Evolutionary conservation across 108 stramenopile species (phyloP).

Genomic region (Thalassiosira profunda): DNA sequence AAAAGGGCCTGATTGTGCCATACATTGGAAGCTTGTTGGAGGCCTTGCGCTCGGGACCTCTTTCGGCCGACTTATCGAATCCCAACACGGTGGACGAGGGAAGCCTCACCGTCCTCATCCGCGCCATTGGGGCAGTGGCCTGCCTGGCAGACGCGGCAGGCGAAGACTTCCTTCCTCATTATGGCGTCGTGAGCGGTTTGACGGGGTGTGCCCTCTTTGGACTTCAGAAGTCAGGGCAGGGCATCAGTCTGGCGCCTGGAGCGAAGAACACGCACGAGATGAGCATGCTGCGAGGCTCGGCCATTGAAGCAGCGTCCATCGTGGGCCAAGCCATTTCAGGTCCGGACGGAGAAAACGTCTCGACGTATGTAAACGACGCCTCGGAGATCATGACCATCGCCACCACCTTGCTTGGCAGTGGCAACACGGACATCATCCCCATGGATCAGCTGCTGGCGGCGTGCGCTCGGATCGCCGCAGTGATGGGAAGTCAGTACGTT

Average conservation of each 20-base stretch:
- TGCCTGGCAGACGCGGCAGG: conserved; percentile 71
- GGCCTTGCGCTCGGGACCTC: conserved; percentile 62
- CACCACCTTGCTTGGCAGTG: conserved; percentile 42
- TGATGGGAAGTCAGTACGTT: conserved; percentile 67
- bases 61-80: conserved; percentile 52
- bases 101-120: conserved; percentile 51
- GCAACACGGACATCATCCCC: conserved; percentile 40
- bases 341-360: conserved; percentile 41
- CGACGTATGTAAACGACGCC: conserved; percentile 59
- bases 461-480: conserved; percentile 84
- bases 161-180: conserved; percentile 71
- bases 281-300: conserved; percentile 55
- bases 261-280: conserved; percentile 42
- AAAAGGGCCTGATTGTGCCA: conserved; percentile 40
- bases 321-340: conserved; percentile 69
- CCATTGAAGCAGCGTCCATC: conserved; percentile 79
- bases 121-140: conserved; percentile 72
- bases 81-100: conserved; percentile 33
- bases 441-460: conserved; percentile 74
- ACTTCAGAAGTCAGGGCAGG: conserved; percentile 11
- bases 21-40: conserved; percentile 54
- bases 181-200: conserved; percentile 69
- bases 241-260: not conserved
- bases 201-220: conserved; percentile 35
- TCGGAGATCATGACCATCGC: conserved; percentile 60